A percentile compares a stretch with the other conserved stretches of the same genome.
phyloP scores from a whole-genome alignment of 202 grass and related monocot genomes.

The Schoenoplectus tabernaemontani region DNA sequence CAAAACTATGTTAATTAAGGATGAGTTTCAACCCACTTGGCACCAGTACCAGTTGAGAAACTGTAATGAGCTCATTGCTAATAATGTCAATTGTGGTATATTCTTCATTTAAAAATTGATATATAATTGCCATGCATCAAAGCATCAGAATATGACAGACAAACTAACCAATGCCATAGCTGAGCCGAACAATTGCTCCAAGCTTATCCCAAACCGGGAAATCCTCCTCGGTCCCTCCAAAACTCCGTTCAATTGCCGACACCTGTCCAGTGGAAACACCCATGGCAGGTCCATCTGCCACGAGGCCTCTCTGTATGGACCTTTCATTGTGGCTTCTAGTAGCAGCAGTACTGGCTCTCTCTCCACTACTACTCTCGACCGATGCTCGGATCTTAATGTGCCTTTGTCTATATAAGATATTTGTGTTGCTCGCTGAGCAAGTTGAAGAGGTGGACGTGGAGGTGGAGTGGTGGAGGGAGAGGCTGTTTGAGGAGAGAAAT shows the following conservation, averaged over 20 bases:
- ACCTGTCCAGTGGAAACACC: slow-evolving; percentile 7
- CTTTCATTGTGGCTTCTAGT: slow-evolving; percentile 9
- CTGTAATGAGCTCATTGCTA: not conserved
- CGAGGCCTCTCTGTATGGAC: slow-evolving; percentile 10
- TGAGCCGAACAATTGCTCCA: slow-evolving; percentile 70
- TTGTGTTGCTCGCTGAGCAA: slow-evolving; percentile 6
- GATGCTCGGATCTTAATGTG: slow-evolving; percentile 22
- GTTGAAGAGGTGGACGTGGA: slow-evolving; percentile 16
- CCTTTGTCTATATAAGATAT: not conserved
- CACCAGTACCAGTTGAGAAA: too few species aligned
- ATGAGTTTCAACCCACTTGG: too few species aligned
- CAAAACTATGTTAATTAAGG: too few species aligned
- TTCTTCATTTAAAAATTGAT: too few species aligned
- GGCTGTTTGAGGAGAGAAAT: slow-evolving; percentile 19
- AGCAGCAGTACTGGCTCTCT: slow-evolving; percentile 11
- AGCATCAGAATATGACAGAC: not conserved
- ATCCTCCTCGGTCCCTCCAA: slow-evolving; percentile 44
- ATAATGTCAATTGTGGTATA: not conserved
- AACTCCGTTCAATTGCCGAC: slow-evolving; percentile 25
- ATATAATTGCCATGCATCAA: not conserved
- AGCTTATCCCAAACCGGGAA: slow-evolving; percentile 75
- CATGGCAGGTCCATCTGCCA: slow-evolving; percentile 18
- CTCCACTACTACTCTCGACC: slow-evolving; percentile 15
- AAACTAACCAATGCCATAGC: slow-evolving; percentile 61
- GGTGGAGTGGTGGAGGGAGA: slow-evolving; percentile 20